Conservation (phyloP, 805 yeast genomes). For the Osmozyma mogii region DNA sequence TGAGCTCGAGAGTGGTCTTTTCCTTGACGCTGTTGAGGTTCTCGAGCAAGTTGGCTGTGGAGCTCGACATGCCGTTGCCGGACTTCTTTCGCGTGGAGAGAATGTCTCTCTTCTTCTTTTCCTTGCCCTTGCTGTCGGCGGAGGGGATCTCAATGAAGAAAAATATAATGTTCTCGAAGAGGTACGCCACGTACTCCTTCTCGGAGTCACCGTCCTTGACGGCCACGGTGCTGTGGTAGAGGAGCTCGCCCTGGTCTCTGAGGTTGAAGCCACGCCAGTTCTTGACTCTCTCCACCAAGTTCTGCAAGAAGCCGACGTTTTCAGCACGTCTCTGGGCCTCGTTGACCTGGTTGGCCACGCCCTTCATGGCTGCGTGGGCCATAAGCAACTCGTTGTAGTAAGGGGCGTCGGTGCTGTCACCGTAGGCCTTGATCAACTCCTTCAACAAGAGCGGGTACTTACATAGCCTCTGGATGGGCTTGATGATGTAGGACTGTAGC, state of each 20-base stretch:
- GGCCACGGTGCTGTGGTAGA: constrained; percentile 64
- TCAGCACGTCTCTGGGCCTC: constrained; percentile 92
- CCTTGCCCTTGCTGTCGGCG: constrained; percentile 17
- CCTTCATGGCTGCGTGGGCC: constrained; percentile 70
- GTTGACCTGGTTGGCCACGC: constrained; percentile 80
- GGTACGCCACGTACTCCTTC: constrained; percentile 80
- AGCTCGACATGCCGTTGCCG: constrained; percentile 31
- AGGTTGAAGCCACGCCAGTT: constrained; percentile 92
- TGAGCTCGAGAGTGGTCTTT: constrained; percentile 42
- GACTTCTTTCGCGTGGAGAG: constrained; percentile 46
- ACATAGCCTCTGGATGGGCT: constrained; percentile 95
- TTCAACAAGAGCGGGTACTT: constrained; percentile 81
- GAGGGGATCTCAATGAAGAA: constrained; percentile 31
- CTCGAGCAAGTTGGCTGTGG: constrained; percentile 30
- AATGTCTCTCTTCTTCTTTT: constrained; percentile 29
- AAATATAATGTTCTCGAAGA: constrained; percentile 63
- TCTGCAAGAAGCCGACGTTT: constrained; percentile 63
- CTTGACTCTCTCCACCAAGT: constrained; percentile 62
- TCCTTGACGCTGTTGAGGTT: constrained; percentile 22
- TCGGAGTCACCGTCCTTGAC: constrained; percentile 67
- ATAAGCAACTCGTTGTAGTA: constrained; percentile 55
- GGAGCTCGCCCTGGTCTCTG: constrained; percentile 74
- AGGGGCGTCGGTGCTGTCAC: constrained; percentile 19
- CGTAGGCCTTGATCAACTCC: constrained; percentile 64
- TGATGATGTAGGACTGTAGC: constrained; percentile 78